Base-by-base conservation (phyloP, 345 rosid species). In the Limnanthes douglasii region DNA sequence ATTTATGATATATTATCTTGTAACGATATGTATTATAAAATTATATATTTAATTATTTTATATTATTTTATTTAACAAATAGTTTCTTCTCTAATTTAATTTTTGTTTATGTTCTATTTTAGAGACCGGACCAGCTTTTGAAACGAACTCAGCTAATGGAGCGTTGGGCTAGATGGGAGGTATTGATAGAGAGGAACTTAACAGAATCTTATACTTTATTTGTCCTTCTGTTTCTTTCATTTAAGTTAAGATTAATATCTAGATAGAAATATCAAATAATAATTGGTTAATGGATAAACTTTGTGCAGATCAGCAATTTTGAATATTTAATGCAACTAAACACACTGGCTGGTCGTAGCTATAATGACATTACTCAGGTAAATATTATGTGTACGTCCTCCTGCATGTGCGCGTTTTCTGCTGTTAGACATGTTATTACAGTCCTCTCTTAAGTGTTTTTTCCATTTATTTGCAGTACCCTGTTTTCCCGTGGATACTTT, bases 111-210 rank as follows among this genome's bases (percentile, higher is more conserved):
- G n/a, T 28, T 28, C 32, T 28, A 15, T 39, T 62, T 39, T 50
- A 90, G 99, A 80, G 96, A 57, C 96, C 95, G 41, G 94, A 90
- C 30, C 96, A 84, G 65, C 94, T 90, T 61, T 48, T 90, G 51
- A 78, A 71, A 60, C 78, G 99, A 60, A 80, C 94, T 47, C 93
- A 78, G 45, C 70, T 90, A 34, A 90, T 70, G 96, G 99, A 90
- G 63, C 86, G 86, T 34, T 90, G 99, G 99, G 94, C 94, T 48
- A 80, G 96, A 60, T 76, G 93, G 84, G 99, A 90, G 99, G 99
- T 90, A 77, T 46, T 42, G 22, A 34, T 54, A 41, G 46, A 46
- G 32, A 41, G 46, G 27, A 48, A 31, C 31, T 46, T 43, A 8
- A 39, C 14, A 17, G 3, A 16, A 14, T 45, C 35, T 15, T 33